Evolutionary conservation across 202 grass and related monocot genomes (phyloP).

Genomic region (Bolboschoenoplectus hybrid): DNA sequence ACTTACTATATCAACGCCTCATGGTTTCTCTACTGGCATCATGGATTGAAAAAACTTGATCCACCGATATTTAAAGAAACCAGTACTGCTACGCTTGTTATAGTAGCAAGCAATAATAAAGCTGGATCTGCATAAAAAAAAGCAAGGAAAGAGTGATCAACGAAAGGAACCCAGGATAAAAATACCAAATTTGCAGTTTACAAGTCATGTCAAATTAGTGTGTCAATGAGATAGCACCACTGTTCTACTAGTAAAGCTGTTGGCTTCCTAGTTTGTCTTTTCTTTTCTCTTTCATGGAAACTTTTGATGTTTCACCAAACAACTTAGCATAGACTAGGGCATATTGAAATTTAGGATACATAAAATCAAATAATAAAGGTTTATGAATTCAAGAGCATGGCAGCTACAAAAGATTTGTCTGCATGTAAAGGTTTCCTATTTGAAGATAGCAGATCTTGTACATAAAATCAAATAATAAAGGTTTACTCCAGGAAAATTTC

Average conservation of each 20-base stretch:
- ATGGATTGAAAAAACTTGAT: conserved; percentile 88
- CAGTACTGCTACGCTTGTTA: conserved; percentile 66
- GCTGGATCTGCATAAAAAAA: conserved; percentile 54
- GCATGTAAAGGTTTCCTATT: too few species aligned
- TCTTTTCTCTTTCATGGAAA: background rate
- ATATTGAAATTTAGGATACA: background rate
- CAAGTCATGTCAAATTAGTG: background rate
- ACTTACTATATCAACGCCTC: conserved; percentile 12
- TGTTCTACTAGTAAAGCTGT: background rate
- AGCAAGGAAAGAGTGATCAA: conserved; percentile 27
- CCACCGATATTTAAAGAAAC: conserved; percentile 65
- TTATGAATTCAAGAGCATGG: background rate
- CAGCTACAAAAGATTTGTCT: too few species aligned
- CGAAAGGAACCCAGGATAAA: background rate
- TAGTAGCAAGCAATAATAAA: conserved; percentile 81
- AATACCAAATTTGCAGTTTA: conserved; percentile 10
- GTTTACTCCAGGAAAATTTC: conserved; percentile 9
- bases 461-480: background rate
- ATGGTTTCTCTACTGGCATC: conserved; percentile 21
- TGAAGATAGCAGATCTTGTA: too few species aligned
- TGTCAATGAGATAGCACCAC: background rate
- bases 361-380: background rate
- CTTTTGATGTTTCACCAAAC: background rate
- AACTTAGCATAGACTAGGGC: conserved; percentile 14
- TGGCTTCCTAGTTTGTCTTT: background rate